A percentile compares a stretch with the other conserved stretches of the same genome.
Conservation (phyloP, 139 green algal genomes). For the Protoeuglena noctilucae region DNA sequence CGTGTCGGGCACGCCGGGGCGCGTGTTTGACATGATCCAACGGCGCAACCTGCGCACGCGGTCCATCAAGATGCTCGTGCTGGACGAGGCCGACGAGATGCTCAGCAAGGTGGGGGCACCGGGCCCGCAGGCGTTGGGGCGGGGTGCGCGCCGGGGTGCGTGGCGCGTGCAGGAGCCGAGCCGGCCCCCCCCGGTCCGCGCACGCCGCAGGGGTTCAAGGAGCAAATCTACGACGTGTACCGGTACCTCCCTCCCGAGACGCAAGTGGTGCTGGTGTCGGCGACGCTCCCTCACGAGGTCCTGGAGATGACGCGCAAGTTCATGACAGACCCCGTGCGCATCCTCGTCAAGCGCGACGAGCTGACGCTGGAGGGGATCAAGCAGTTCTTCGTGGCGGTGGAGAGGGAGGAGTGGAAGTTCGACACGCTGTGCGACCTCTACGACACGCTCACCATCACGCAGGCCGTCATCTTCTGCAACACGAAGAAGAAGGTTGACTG, state of each 20-base stretch:
- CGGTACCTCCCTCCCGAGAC: constrained; percentile 71
- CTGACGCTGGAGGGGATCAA: constrained; percentile 99
- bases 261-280: constrained; percentile 85
- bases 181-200: no score
- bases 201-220: constrained; percentile 99
- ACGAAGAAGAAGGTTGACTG: constrained; percentile 88
- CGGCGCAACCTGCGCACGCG: constrained; percentile 46
- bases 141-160: no score
- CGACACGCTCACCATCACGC: constrained; percentile 97
- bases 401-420: constrained; percentile 99
- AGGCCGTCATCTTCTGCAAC: constrained; percentile 99
- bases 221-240: constrained; percentile 99
- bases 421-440: constrained; percentile 99
- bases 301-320: constrained; percentile 98
- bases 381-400: constrained; percentile 98
- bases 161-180: no score
- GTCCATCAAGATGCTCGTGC: constrained; percentile 41
- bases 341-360: constrained; percentile 98
- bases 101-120: no score
- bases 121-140: no score
- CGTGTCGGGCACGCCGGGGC: constrained; percentile 87
- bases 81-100: constrained; percentile 98
- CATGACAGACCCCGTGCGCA: constrained; percentile 94
- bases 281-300: constrained; percentile 88
- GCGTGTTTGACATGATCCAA: constrained; percentile 99